Evolutionary conservation across 1,284 basidiomycete genomes (phyloP), one percentile per base, ranked within the genome.

Genomic region (Pyrrhoderma lamaoense): DNA sequence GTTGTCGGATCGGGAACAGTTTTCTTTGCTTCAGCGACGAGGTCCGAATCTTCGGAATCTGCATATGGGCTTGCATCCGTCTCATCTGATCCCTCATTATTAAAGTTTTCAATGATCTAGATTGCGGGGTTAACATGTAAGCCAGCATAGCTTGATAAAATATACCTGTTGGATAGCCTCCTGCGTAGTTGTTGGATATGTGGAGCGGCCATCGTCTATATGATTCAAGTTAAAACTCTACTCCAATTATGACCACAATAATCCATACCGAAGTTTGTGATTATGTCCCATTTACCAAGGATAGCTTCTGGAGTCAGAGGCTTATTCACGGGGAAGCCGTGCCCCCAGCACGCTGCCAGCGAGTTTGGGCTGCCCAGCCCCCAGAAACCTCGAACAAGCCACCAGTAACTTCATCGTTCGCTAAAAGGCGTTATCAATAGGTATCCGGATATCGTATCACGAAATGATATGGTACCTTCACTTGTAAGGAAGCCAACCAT

Each of bases 401-500:
- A 21, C 89, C 89, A 14, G 87, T 83, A 22, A 83, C 84, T 52
- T 85, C 77, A 25, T 77, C 77, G 62, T 93, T 92, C 49, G 80
- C 84, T 76, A 38, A 18, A 40, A 56, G 40, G 31, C 35, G 48
- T 25, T 22, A 38, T n/a, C 13, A 39, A 5, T 19, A 2, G 19
- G 46, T 19, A 19, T 8, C 8, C 23, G 22, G 9, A 39, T 18
- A 7, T 7, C 38, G n/a, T 18, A 5, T 21, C n/a, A 22, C 34
- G 8, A 44, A 31, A 39, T 13, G 21, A 44, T 5, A 25, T 22
- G 62, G 51, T 51, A 78, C 79, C 78, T 67, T 86, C 80, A 64
- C 90, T 93, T 8, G 82, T 85, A 23, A 99, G 77, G 68, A 88
- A 99, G 3, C 91, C 94, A 22, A 98, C 93, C 46, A 97, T 66